These are phyloP conservation scores for Candida verbasci DNA, from an alignment of 805 yeast species.

Conservation along the genomic window DNA sequence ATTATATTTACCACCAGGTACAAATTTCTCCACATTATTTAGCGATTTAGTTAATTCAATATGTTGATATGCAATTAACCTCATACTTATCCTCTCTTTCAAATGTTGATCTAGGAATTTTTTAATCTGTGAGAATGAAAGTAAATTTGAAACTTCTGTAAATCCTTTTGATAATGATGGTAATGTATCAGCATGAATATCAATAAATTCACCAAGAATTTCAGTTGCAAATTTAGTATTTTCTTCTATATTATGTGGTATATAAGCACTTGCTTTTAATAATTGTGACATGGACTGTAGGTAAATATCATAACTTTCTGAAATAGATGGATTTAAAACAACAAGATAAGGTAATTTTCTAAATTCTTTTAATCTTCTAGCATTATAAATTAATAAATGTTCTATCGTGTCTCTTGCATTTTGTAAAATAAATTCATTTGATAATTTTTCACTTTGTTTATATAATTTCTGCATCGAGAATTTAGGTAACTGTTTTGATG, in stretches of 20 bases:
- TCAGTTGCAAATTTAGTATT: constrained; percentile 46
- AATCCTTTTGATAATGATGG: constrained; percentile 81
- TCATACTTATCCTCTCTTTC: constrained; percentile 79
- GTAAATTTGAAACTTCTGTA: constrained; percentile 51
- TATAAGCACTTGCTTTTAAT: constrained; percentile 28
- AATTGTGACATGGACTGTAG: constrained; percentile 54
- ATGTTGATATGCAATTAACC: constrained; percentile 84
- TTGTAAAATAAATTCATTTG: constrained; percentile 29
- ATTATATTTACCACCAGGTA: constrained; percentile 51
- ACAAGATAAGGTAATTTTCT: constrained; percentile 78
- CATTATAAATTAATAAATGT: constrained; percentile 55
- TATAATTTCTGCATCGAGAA: constrained; percentile 50
- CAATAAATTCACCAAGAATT: constrained; percentile 56
- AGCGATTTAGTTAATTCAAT: constrained; percentile 49
- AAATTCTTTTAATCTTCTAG: constrained; percentile 66
- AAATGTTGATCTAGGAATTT: constrained; percentile 71
- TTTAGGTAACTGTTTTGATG: constrained; percentile 49
- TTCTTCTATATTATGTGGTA: constrained; percentile 47
- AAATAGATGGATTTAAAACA: constrained; percentile 81
- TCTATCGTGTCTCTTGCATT: constrained; percentile 56
- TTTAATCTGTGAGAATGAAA: constrained; percentile 49
- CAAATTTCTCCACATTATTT: constrained; percentile 30
- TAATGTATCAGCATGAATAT: constrained; percentile 79
- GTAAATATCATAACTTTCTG: constrained; percentile 71
- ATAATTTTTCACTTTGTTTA: constrained; percentile 35